Percentiles rank a stretch among this genome's conserved stretches.
phyloP scores from a whole-genome alignment of 495 filamentous ascomycete species.

The Penicillium samsonianum region DNA sequence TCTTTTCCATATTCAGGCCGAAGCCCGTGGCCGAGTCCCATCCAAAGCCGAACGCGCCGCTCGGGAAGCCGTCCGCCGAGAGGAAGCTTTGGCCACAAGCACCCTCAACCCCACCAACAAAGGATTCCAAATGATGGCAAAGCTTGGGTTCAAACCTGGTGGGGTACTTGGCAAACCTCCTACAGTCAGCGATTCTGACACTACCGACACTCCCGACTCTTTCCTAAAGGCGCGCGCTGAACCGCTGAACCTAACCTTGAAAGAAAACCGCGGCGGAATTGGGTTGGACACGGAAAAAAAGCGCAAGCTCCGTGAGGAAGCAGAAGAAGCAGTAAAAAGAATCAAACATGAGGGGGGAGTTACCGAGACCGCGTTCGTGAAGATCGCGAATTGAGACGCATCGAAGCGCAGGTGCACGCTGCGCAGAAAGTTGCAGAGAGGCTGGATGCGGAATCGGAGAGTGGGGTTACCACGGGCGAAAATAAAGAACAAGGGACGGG shows the following conservation, averaged over 20 bases:
- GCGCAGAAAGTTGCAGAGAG: slow-evolving; percentile 83
- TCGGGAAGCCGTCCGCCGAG: slow-evolving; percentile 67
- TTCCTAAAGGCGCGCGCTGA: slow-evolving; percentile 50
- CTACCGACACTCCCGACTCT: slow-evolving; percentile 1
- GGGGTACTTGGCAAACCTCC: slow-evolving; percentile 64
- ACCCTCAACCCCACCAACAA: slow-evolving; percentile 68
- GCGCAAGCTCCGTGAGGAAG: slow-evolving; percentile 71
- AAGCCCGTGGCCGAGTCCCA: slow-evolving; percentile 46
- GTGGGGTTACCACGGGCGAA: slow-evolving; percentile 16
- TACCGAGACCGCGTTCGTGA: slow-evolving; percentile 72
- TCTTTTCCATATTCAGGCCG: slow-evolving; percentile 31
- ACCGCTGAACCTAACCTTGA: slow-evolving; percentile 68
- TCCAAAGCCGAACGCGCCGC: slow-evolving; percentile 82
- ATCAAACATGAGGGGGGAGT: slow-evolving; percentile 66
- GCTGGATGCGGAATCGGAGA: slow-evolving; percentile 57
- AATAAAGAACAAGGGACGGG: slow-evolving; percentile 23
- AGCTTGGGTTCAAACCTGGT: slow-evolving; percentile 81
- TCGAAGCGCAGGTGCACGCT: slow-evolving; percentile 65
- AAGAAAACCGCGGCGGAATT: slow-evolving; percentile 83
- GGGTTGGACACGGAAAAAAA: slow-evolving; percentile 82
- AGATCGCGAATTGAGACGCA: slow-evolving; percentile 70
- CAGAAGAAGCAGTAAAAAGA: slow-evolving; percentile 59
- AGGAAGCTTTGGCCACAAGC: slow-evolving; percentile 71
- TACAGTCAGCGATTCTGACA: slow-evolving; percentile 10
- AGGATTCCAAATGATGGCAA: slow-evolving; percentile 94